Percentiles rank a stretch among this genome's conserved stretches.
These are phyloP conservation scores for Yamadazyma takamatsuzukensis DNA, from an alignment of 805 yeast genomes.

Conservation along the genomic window DNA sequence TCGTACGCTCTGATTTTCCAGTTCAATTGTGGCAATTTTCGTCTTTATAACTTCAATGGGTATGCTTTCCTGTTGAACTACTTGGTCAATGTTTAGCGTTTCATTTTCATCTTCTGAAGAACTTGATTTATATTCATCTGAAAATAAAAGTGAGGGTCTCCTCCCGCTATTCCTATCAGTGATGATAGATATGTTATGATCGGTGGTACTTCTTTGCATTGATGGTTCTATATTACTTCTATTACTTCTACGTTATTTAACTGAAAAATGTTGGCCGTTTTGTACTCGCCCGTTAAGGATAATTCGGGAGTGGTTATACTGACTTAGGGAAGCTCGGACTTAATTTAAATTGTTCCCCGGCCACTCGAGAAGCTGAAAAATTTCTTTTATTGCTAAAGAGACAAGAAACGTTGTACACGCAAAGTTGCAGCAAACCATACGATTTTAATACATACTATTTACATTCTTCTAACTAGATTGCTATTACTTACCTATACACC, in stretches of 20 bases:
- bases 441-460: too few species aligned
- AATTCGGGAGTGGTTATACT: too few species aligned
- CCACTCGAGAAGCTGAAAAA: too few species aligned
- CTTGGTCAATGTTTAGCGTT: background rate
- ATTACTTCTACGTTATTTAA: too few species aligned
- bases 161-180: slow-evolving; percentile 15
- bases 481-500: slow-evolving; percentile 71
- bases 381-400: too few species aligned
- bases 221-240: background rate
- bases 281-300: too few species aligned
- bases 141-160: slow-evolving; percentile 15
- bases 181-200: slow-evolving; percentile 14
- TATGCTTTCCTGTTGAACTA: background rate
- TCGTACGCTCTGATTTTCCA: slow-evolving; percentile 3
- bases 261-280: too few species aligned
- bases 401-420: too few species aligned
- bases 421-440: too few species aligned
- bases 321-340: too few species aligned
- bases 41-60: slow-evolving; percentile 6
- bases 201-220: slow-evolving; percentile 12
- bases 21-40: slow-evolving; percentile 10
- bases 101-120: slow-evolving; percentile 4
- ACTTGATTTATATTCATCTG: slow-evolving; percentile 13
- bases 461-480: too few species aligned
- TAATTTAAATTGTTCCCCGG: too few species aligned